These are phyloP conservation scores for Allium cepa DNA, from an alignment of 106 monocot genomes.

Conservation along the genomic window DNA sequence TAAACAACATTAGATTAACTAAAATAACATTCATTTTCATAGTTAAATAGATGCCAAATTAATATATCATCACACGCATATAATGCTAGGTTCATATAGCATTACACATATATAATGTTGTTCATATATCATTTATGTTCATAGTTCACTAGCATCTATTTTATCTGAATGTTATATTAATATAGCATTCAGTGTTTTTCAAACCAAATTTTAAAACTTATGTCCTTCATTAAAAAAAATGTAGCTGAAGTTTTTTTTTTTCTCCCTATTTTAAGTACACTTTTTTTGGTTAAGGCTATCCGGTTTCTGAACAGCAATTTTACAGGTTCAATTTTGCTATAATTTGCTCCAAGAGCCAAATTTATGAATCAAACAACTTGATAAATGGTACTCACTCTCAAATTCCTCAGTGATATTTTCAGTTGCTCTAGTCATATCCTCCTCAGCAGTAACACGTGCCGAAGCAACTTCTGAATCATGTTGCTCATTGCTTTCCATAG, in stretches of 20 bases:
- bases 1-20: no score
- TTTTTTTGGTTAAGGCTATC: not conserved
- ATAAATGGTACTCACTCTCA: constrained; percentile 27
- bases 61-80: no score
- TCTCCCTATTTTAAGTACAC: not conserved
- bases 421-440: constrained; percentile 32
- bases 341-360: not conserved
- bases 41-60: no score
- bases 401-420: constrained; percentile 33
- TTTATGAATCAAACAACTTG: not conserved
- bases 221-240: not conserved
- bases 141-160: no score
- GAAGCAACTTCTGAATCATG: constrained; percentile 56
- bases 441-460: constrained; percentile 34
- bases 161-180: no score
- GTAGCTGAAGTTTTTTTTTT: not conserved
- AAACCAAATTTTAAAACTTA: not conserved
- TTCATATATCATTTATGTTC: no score
- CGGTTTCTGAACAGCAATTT: not conserved
- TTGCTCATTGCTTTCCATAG: constrained; percentile 54
- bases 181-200: no score
- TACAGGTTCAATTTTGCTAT: not conserved
- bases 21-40: no score
- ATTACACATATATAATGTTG: no score
- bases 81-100: no score